Conservation (phyloP, 371 early-diverging fungal species). For the Mucor mucedo region DNA sequence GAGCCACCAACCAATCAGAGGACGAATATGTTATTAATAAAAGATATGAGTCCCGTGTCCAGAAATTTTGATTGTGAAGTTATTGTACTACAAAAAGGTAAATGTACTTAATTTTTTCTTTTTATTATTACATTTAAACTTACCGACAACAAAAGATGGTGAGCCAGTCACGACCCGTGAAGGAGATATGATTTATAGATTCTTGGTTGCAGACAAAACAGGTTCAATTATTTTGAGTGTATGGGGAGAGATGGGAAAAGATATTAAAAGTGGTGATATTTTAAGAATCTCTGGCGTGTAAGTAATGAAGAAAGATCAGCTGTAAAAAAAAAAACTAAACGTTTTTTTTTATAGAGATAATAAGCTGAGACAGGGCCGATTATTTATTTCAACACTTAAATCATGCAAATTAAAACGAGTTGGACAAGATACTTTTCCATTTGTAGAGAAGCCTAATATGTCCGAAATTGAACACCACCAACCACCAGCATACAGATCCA, state of each 20-base stretch:
- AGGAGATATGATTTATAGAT: constrained; percentile 52
- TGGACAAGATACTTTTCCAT: constrained; percentile 46
- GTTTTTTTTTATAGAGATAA: constrained; percentile 19
- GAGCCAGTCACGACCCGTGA: constrained; percentile 52
- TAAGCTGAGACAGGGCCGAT: constrained; percentile 30
- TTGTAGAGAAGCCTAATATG: constrained; percentile 44
- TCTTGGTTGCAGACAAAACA: constrained; percentile 60
- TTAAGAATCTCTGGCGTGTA: constrained; percentile 58
- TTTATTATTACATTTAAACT: too few species aligned
- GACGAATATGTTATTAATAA: constrained; percentile 36
- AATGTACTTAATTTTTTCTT: neutral
- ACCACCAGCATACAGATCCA: constrained; percentile 3
- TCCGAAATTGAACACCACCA: constrained; percentile 31
- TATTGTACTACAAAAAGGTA: constrained; percentile 61
- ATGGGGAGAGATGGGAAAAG: constrained; percentile 54
- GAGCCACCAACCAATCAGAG: neutral
- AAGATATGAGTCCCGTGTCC: constrained; percentile 53
- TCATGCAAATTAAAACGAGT: constrained; percentile 33
- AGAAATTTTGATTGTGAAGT: constrained; percentile 62
- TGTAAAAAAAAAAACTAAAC: neutral
- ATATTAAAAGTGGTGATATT: constrained; percentile 60
- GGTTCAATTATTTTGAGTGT: constrained; percentile 55
- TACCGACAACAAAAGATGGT: constrained; percentile 20
- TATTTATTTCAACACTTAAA: constrained; percentile 23
- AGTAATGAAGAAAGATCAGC: constrained; percentile 9